Percentiles rank a stretch among this genome's conserved stretches.
Evolutionary conservation across 129 eudicot genomes (phyloP).

Genomic region (carrot (Daucus carota)): DNA sequence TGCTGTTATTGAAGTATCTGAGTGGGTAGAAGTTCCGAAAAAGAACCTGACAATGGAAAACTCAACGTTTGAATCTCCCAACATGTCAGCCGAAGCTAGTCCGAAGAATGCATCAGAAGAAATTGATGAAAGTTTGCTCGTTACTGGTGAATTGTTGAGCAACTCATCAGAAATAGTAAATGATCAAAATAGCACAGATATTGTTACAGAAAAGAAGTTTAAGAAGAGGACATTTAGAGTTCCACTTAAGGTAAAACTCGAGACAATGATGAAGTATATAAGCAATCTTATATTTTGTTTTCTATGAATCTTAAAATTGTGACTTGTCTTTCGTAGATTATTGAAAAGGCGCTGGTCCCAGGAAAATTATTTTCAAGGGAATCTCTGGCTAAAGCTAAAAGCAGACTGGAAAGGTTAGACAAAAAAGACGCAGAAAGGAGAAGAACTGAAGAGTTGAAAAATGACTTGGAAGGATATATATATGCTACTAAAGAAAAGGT

Average conservation of each 20-base stretch:
- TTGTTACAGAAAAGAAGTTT: conserved; percentile 78
- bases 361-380: conserved; percentile 62
- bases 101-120: conserved; percentile 38
- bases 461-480: conserved; percentile 83
- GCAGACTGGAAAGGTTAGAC: conserved; percentile 61
- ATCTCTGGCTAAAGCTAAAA: conserved; percentile 51
- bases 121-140: conserved; percentile 29
- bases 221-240: conserved; percentile 88
- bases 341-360: conserved; percentile 65
- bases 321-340: conserved; percentile 29
- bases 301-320: conserved; percentile 10
- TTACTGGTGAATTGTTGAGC: conserved; percentile 25
- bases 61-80: conserved; percentile 50
- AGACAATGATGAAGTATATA: background rate
- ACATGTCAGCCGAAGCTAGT: conserved; percentile 45
- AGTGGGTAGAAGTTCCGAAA: conserved; percentile 93
- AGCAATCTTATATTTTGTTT: background rate
- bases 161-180: conserved; percentile 13
- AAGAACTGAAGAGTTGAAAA: conserved; percentile 94
- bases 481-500: conserved; percentile 93
- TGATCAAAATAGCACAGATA: conserved; percentile 35
- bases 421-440: conserved; percentile 88
- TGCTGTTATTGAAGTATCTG: conserved; percentile 88
- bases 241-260: conserved; percentile 58
- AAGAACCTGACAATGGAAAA: conserved; percentile 75